Evolutionary conservation across 495 filamentous ascomycete species (phyloP), one percentile per base, ranked within the genome.

Genomic region (Podospora conica): DNA sequence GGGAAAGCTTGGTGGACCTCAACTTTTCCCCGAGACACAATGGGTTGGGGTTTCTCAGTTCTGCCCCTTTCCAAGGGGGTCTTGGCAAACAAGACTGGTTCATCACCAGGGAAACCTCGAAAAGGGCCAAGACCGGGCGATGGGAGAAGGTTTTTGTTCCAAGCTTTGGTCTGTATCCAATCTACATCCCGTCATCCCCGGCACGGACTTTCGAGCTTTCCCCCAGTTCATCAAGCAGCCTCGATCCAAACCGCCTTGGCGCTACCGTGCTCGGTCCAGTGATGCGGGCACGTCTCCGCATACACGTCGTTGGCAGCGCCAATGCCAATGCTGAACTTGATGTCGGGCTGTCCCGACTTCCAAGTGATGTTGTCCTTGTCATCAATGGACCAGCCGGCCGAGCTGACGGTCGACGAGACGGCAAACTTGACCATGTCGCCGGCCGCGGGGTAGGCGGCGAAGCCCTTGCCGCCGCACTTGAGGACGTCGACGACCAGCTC

Each of bases 271-370:
- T 66, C 29, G 3, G 54, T 33, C 40, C 55, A 71, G 55, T 71
- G 69, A 62, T 71, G 64, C 29, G 69, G 69, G 64, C 69, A 71
- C n/a, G 54, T 60, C 66, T 71, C 69, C 3, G 69, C 69, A 27
- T 58, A 71, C 11, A 71, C 57, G 22, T 68, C 55, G 15, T 21
- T 71, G 10, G 21, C 61, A 6, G 21, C 1, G 0, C 33, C 33
- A 25, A 66, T 66, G 3, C 69, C 69, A 59, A 71, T 29, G 53
- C 61, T 65, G 58, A 71, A 71, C 48, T 71, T 68, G 21, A 71
- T 64, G 9, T 68, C 55, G 1, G 60, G 33, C 64, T 53, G 48
- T n/a, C 40, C 24, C 8, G 66, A 66, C 54, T 53, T 68, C 69
- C 69, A 71, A n/a, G 33, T 20, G 48, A 71, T 71, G 55, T 64